A percentile compares a stretch with the other conserved stretches of the same genome.
phyloP scores from a whole-genome alignment of 2,329 filamentous ascomycete species.

The Bretziella fagacearum region DNA sequence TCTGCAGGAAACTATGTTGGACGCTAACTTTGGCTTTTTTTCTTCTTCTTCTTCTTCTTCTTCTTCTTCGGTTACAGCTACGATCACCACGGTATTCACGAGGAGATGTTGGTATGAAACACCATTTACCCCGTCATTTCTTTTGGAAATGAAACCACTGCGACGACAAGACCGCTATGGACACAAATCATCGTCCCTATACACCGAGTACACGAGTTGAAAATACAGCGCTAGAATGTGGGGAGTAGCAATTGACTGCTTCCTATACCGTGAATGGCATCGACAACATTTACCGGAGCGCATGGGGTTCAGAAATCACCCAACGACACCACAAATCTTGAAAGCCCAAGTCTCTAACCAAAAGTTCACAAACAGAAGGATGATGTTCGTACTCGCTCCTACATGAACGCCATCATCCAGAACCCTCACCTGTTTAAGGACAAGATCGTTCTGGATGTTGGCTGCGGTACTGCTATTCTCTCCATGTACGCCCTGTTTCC shows the following conservation, averaged over 20 bases:
- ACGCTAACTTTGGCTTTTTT: constrained; percentile 4
- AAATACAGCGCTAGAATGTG: too few species aligned
- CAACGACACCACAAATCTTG: not conserved
- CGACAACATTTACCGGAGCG: too few species aligned
- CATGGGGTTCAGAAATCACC: too few species aligned
- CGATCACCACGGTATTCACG: constrained; percentile 98
- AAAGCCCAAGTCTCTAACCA: too few species aligned
- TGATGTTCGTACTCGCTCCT: constrained; percentile 88
- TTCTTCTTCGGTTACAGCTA: constrained; percentile 50
- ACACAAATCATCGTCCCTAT: too few species aligned
- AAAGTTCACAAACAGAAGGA: too few species aligned
- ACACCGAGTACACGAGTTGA: too few species aligned
- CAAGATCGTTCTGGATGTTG: constrained; percentile 81
- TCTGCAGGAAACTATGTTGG: not conserved
- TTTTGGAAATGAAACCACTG: too few species aligned
- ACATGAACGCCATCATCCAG: constrained; percentile 94
- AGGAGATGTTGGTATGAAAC: constrained; percentile 83
- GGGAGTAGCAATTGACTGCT: too few species aligned
- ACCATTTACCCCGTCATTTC: not conserved
- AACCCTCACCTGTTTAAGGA: constrained; percentile 86
- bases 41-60: too few species aligned
- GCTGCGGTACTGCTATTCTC: constrained; percentile 92
- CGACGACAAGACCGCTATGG: too few species aligned
- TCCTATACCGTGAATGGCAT: too few species aligned
- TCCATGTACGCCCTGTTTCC: constrained; percentile 57